Evolutionary conservation across 2,329 filamentous ascomycete species (phyloP), one percentile per base, ranked within the genome.

Genomic region (Colletotrichum karsti): DNA sequence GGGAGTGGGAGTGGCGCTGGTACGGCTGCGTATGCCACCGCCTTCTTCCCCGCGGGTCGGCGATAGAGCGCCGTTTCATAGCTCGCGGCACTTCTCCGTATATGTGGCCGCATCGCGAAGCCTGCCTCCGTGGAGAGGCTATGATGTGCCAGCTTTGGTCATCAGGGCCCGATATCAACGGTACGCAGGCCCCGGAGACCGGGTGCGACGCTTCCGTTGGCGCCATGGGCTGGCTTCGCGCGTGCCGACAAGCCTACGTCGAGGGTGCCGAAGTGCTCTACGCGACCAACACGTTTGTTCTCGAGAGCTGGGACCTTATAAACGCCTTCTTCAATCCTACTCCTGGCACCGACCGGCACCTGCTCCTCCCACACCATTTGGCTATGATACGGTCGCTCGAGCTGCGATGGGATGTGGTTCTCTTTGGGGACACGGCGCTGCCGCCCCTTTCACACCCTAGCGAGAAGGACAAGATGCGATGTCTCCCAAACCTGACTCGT

Each of bases 201-300:
- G 42, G 20, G 18, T 59, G 57, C 24, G 33, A 51, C 44, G 74
- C 72, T 42, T 61, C 30, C 0, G 57, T 78, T 13, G 78, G 77
- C 0, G 71, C 70, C 0, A 71, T 78, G 70, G 77, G 75, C 3
- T 79, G 77, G 76, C 70, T 79, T 1, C 67, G 73, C 2, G 67
- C 71, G 12, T 79, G 76, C 54, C 72, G 73, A 13, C 74, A 77
- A 67, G 77, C 78, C 28, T 79, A 77, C 51, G 13, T 71, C 3
- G 75, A 79, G 39, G 76, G 73, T 3, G 71, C 77, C 41, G 65
- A 76, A 7, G 68, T 77, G 7, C 69, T 79, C 6, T 79, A 77
- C 61, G 44, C 69, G 2, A 73, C 72, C 5, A 79, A 78, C 56
- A 75, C 71, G 9, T 69, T 76, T 22, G 62, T 74, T 30, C 70